Conservation (phyloP, 176 grass and related monocot genomes). For the Zizania latifolia region DNA sequence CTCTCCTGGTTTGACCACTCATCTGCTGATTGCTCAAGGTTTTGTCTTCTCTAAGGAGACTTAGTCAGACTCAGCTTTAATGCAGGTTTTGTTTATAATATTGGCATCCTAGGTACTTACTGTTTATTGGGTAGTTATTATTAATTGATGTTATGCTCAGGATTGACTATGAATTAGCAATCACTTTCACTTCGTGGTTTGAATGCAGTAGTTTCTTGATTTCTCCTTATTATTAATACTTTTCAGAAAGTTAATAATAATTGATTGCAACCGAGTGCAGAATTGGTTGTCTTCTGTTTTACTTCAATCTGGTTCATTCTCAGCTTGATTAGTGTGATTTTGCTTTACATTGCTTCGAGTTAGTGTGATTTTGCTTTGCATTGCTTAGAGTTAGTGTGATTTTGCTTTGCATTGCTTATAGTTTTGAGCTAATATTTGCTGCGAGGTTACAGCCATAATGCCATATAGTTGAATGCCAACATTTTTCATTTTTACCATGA, state of each 20-base stretch:
- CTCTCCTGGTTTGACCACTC: neutral
- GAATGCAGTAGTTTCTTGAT: neutral
- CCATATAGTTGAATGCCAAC: neutral
- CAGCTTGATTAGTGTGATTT: neutral
- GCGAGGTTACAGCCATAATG: neutral
- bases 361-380: neutral
- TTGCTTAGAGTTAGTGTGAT: constrained; percentile 24
- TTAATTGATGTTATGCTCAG: neutral
- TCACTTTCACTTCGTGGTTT: neutral
- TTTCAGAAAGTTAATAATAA: neutral
- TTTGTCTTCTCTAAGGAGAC: neutral
- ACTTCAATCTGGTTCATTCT: neutral
- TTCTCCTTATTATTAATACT: neutral
- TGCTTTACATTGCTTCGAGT: constrained; percentile 12
- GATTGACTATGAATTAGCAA: neutral
- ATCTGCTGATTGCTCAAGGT: neutral
- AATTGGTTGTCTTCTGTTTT: neutral
- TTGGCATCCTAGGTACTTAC: neutral
- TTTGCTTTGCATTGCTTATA: constrained; percentile 15
- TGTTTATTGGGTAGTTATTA: neutral
- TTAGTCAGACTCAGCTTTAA: neutral
- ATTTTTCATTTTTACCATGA: neutral
- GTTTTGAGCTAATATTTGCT: neutral
- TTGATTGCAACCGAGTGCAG: neutral
- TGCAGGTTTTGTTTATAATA: neutral